Base-by-base conservation (phyloP, 345 rosid genomes). In the Euphorbia pulcherrima region DNA sequence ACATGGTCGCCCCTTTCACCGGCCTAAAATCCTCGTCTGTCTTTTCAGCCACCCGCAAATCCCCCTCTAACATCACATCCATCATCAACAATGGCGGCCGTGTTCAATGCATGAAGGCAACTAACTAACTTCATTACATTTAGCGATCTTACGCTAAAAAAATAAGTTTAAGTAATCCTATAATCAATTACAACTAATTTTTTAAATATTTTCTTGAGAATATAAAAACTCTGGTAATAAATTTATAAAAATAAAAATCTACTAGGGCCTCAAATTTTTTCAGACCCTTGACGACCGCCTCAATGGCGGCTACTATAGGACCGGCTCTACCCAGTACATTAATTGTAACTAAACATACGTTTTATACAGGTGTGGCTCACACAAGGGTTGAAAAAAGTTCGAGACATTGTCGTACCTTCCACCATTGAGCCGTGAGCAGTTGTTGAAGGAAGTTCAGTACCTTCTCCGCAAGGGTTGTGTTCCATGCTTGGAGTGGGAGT, bases 401-500 rank as follows among this genome's bases (percentile, higher is more conserved):
- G 85, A 78, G 81, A 82, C 85, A 14, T 82, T 78, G 17, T 82
- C 83, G 2, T 74, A 82, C 79, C 86, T 87, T 16, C 90, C 84
- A 18, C 63, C 68, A 62, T 84, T 88, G 18, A 40, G n/a, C 27
- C 30, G 63, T 20, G 63, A 55, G 54, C 62, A 56, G 16, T 27
- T 55, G 71, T 37, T 18, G 6, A 55, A 40, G 63, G 71, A 88
- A 79, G 62, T 86, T 0, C 74, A 67, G 3, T 88, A 88, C 87
- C 90, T 88, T 72, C 23, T 88, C 48, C 84, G 87, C 46, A 64
- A 0, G 18, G 75, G 78, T 47, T 88, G 94, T 89, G 20, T 86
- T 74, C 93, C 93, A 39, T 86, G 93, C 80, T 69, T 88, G 73
- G 93, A 88, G 69, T 88, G 86, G 80, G 83, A 83, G 72, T 26